Evolutionary conservation across 805 yeast genomes (phyloP).

Genomic region (Barnettozyma sp.): DNA sequence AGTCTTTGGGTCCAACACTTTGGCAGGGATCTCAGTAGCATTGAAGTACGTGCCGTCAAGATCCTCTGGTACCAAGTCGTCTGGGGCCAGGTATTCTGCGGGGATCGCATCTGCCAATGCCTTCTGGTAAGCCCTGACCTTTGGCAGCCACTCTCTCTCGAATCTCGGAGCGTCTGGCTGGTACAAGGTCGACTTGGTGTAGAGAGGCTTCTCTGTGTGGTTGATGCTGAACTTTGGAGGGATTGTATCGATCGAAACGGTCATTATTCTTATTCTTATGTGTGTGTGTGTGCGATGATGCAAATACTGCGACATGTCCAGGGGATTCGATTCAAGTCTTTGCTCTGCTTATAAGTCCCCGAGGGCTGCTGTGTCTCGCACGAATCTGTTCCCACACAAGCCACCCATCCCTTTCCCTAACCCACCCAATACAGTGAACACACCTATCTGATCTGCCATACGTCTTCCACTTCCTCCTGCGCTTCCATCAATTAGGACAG

Average conservation of each 20-base stretch:
- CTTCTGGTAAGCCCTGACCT: conserved; percentile 20
- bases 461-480: no score
- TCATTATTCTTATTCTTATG: conserved; percentile 1
- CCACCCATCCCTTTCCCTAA: no score
- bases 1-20: conserved; percentile 16
- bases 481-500: no score
- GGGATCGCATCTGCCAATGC: conserved; percentile 18
- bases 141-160: conserved; percentile 21
- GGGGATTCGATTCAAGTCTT: no score
- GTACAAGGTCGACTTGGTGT: conserved; percentile 7
- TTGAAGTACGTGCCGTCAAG: conserved; percentile 18
- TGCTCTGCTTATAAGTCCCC: no score
- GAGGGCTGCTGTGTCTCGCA: no score
- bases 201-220: conserved; percentile 17
- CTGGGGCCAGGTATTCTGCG: conserved; percentile 20
- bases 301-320: no score
- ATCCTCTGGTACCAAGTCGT: conserved; percentile 17
- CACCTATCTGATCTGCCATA: no score
- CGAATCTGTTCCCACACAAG: no score
- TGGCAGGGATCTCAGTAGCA: conserved; percentile 19
- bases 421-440: no score
- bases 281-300: not conserved
- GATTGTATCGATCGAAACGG: conserved; percentile 4
- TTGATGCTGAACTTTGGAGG: conserved; percentile 10
- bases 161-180: conserved; percentile 16